Conservation (phyloP, 2,329 filamentous ascomycete species). For the Catunica adiposa region DNA sequence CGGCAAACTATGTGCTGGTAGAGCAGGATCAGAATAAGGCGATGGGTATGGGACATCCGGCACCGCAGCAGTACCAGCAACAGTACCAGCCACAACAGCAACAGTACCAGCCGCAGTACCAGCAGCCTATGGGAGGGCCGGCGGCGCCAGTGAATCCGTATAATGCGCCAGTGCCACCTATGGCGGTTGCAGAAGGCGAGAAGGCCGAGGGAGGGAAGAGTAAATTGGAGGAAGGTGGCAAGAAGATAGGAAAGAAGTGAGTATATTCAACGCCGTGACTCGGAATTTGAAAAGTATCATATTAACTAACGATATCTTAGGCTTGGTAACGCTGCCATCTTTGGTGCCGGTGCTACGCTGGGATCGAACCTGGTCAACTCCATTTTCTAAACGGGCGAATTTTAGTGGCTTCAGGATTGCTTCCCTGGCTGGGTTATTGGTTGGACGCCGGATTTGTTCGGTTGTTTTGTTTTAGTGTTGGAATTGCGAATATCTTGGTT, state of each 20-base stretch:
- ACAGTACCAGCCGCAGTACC: too few relatives aligned
- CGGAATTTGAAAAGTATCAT: too few relatives aligned
- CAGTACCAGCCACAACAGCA: slow-evolving; percentile 16
- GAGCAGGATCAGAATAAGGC: slow-evolving; percentile 42
- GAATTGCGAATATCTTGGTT: too few relatives aligned
- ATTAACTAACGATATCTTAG: slow-evolving; percentile 14
- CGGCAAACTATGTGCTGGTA: slow-evolving; percentile 64
- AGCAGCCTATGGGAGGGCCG: too few relatives aligned
- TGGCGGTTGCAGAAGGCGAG: slow-evolving; percentile 51
- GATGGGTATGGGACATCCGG: slow-evolving; percentile 17
- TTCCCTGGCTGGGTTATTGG: too few relatives aligned
- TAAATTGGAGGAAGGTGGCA: slow-evolving; percentile 60
- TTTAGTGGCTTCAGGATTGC: too few relatives aligned
- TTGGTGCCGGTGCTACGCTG: slow-evolving; percentile 82
- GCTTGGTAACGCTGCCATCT: slow-evolving; percentile 60
- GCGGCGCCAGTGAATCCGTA: slow-evolving; percentile 34
- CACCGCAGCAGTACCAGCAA: slow-evolving; percentile 19
- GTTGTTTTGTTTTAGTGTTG: not conserved
- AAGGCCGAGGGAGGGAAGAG: slow-evolving; percentile 27
- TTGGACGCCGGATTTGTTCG: too few relatives aligned
- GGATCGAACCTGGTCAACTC: slow-evolving; percentile 80
- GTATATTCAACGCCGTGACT: not conserved
- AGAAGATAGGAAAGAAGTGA: slow-evolving; percentile 88
- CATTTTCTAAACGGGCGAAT: slow-evolving; percentile 60
- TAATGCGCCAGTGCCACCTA: slow-evolving; percentile 53